Evolutionary conservation across 2,329 filamentous ascomycete species (phyloP).

Genomic region (Rutstroemia sp.): DNA sequence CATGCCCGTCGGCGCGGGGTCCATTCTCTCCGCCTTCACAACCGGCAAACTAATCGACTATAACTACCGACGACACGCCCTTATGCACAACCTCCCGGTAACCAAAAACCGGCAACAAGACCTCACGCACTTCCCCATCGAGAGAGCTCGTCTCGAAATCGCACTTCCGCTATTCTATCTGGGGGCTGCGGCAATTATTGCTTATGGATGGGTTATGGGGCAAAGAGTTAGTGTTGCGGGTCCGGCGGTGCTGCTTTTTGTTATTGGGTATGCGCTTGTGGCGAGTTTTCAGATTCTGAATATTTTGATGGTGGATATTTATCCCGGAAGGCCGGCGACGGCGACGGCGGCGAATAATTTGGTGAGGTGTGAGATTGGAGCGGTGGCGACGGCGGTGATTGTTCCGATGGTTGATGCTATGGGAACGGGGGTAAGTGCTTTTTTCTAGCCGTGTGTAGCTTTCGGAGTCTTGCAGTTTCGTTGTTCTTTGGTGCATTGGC

Average conservation of each 20-base stretch:
- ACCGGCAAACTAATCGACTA: constrained; percentile 43
- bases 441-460: no score
- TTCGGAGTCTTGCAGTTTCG: no score
- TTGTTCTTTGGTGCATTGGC: not conserved
- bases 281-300: constrained; percentile 45
- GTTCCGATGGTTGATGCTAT: constrained; percentile 44
- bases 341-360: constrained; percentile 51
- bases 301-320: constrained; percentile 48
- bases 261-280: constrained; percentile 42
- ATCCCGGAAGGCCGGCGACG: constrained; percentile 26
- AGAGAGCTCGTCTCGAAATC: constrained; percentile 42
- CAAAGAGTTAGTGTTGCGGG: constrained; percentile 37
- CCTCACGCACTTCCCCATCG: constrained; percentile 42
- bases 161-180: constrained; percentile 44
- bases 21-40: not conserved
- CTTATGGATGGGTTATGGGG: constrained; percentile 46
- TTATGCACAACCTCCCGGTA: constrained; percentile 42
- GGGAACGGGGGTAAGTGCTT: constrained; percentile 33
- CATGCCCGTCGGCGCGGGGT: constrained; percentile 12
- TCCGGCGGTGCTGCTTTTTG: constrained; percentile 39
- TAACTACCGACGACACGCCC: constrained; percentile 58
- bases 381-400: constrained; percentile 44
- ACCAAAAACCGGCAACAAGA: constrained; percentile 45
- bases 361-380: constrained; percentile 46
- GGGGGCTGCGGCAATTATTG: constrained; percentile 38